Conservation (phyloP, 2,329 filamentous ascomycete genomes). For the Akanthomyces uredinophilus region DNA sequence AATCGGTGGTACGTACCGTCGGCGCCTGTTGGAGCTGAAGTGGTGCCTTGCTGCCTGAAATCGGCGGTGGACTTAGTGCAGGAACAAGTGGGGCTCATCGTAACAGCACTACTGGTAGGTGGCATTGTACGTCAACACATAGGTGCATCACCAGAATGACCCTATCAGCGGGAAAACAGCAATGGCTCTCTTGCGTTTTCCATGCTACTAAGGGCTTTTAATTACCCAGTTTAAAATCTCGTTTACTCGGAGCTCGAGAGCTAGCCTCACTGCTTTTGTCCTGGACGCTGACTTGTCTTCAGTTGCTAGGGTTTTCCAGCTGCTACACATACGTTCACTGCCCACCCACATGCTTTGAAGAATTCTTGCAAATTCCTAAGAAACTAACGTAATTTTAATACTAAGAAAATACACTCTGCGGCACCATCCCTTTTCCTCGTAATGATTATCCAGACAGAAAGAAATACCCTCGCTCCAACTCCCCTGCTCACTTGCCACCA, state of each 20-base stretch:
- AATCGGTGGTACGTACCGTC: slow-evolving; percentile 16
- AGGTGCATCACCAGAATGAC: too few species aligned
- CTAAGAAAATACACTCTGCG: background rate
- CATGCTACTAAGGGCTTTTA: too few species aligned
- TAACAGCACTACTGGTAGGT: background rate
- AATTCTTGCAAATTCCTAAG: slow-evolving; percentile 3
- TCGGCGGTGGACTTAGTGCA: background rate
- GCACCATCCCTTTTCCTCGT: background rate
- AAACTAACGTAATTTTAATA: background rate
- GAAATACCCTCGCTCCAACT: slow-evolving; percentile 9
- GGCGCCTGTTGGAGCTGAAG: background rate
- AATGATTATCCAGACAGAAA: slow-evolving; percentile 12
- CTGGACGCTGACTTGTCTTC: too few species aligned
- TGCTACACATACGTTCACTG: background rate
- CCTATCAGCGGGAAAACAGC: too few species aligned
- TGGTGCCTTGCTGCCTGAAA: slow-evolving; percentile 22
- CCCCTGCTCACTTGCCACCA: background rate
- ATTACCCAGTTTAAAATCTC: too few species aligned
- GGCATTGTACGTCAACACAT: background rate
- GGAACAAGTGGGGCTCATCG: background rate
- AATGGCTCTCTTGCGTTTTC: too few species aligned
- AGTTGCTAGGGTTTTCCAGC: too few species aligned
- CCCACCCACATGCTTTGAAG: background rate
- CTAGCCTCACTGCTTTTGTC: background rate
- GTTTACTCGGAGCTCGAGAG: too few species aligned